Evolutionary conservation across 2,329 filamentous ascomycete species (phyloP).

Genomic region (Ophiostoma sp.): DNA sequence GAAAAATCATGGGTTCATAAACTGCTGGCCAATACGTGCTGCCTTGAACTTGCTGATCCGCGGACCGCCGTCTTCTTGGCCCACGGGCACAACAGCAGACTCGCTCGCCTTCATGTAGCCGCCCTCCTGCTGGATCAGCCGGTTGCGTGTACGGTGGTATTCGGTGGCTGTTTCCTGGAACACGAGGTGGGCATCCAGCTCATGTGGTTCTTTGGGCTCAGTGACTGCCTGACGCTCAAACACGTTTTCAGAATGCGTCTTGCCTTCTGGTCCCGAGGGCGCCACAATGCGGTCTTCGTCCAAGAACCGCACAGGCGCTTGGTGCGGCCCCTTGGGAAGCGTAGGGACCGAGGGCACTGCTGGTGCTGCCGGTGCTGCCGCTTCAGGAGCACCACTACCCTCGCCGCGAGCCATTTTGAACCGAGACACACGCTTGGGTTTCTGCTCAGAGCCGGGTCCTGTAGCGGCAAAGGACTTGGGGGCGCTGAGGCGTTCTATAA

Average conservation of each 20-base stretch:
- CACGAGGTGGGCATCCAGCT: constrained; percentile 66
- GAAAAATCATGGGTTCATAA: constrained; percentile 4
- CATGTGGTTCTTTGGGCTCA: constrained; percentile 46
- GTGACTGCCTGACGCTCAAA: constrained; percentile 47
- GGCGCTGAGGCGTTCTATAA: constrained; percentile 31
- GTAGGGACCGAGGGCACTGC: not conserved
- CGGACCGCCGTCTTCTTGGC: constrained; percentile 58
- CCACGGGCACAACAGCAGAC: constrained; percentile 59
- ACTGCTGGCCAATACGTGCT: constrained; percentile 46
- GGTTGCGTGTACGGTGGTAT: constrained; percentile 77
- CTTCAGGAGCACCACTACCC: constrained; percentile 12
- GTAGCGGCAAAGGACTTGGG: not conserved
- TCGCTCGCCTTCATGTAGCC: constrained; percentile 73
- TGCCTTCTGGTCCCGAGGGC: constrained; percentile 44
- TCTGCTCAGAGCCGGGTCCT: constrained; percentile 17
- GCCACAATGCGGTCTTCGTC: constrained; percentile 32
- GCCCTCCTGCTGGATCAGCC: constrained; percentile 74
- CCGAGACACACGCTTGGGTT: constrained; percentile 43
- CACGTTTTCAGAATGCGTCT: constrained; percentile 55
- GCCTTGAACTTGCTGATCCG: constrained; percentile 70
- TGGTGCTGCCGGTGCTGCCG: not conserved
- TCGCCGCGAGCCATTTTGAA: constrained; percentile 44
- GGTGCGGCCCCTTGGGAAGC: constrained; percentile 40
- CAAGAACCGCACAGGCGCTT: constrained; percentile 40
- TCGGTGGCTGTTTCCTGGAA: constrained; percentile 74